A percentile compares a stretch with the other conserved stretches of the same genome.
phyloP scores from a whole-genome alignment of 768 basidiomycete genomes.

The Boletus sensibilis region DNA sequence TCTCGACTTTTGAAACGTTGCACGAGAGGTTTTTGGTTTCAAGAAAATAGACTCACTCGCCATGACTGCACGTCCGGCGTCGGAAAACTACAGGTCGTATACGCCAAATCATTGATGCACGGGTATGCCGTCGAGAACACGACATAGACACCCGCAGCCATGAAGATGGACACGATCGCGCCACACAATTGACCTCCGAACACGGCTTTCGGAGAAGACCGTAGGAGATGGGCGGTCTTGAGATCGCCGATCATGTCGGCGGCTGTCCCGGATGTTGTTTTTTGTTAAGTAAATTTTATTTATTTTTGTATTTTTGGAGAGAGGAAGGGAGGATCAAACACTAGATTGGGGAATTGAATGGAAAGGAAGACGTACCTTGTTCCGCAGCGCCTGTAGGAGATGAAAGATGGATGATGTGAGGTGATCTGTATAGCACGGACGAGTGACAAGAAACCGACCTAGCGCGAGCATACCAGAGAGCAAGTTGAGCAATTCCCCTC shows the following conservation, averaged over 20 bases:
- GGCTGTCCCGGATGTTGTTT: constrained; percentile 25
- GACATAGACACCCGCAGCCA: constrained; percentile 56
- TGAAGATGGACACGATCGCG: constrained; percentile 58
- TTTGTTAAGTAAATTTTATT: background rate
- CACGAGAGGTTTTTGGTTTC: no score
- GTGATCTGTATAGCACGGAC: background rate
- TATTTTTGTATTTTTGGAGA: background rate
- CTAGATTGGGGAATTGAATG: background rate
- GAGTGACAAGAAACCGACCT: background rate
- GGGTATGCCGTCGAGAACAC: constrained; percentile 62
- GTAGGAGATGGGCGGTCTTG: constrained; percentile 67
- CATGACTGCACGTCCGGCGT: constrained; percentile 27
- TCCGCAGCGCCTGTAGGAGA: constrained; percentile 18
- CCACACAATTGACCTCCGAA: constrained; percentile 61
- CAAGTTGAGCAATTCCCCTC: constrained; percentile 19
- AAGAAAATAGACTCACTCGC: constrained; percentile 11
- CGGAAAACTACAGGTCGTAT: constrained; percentile 22
- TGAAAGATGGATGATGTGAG: background rate
- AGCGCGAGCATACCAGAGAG: constrained; percentile 29
- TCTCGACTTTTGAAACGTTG: background rate
- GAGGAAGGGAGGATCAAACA: background rate
- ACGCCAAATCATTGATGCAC: constrained; percentile 43
- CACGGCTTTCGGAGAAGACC: constrained; percentile 62
- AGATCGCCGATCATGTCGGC: constrained; percentile 67
- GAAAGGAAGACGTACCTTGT: constrained; percentile 16